Evolutionary conservation across 208 protist genomes (phyloP).

Genomic region (Leishmania braziliensis): DNA sequence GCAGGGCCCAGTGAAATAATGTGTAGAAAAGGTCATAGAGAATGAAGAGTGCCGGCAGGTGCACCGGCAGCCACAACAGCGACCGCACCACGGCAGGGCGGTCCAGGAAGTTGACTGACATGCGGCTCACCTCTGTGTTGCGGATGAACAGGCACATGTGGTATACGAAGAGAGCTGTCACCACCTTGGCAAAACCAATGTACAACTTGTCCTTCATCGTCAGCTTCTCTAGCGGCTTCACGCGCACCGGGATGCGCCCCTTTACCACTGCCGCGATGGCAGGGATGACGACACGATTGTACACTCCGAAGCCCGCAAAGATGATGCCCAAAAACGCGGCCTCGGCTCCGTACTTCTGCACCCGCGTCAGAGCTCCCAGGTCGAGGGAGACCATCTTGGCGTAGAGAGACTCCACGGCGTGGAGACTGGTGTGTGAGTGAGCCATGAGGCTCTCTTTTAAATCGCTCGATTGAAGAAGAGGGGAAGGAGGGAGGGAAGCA

Average conservation of each 20-base stretch:
- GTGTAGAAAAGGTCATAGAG: slow-evolving; percentile 94
- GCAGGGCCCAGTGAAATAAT: slow-evolving; percentile 86
- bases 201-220: slow-evolving; percentile 57
- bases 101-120: slow-evolving; percentile 45
- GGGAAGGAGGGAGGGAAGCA: background rate
- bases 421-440: background rate
- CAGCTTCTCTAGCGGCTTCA: slow-evolving; percentile 48
- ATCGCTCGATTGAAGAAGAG: background rate
- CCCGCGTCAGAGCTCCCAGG: slow-evolving; percentile 14
- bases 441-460: too few relatives aligned
- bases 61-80: slow-evolving; percentile 57
- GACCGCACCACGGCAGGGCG: slow-evolving; percentile 26
- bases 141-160: slow-evolving; percentile 57
- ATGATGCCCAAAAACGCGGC: slow-evolving; percentile 44
- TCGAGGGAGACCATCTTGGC: slow-evolving; percentile 4
- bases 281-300: slow-evolving; percentile 58
- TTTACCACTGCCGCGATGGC: slow-evolving; percentile 39
- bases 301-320: slow-evolving; percentile 65
- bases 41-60: slow-evolving; percentile 67
- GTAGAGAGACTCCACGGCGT: slow-evolving; percentile 9
- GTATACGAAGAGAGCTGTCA: slow-evolving; percentile 71
- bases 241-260: slow-evolving; percentile 42
- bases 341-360: slow-evolving; percentile 27
- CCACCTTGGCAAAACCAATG: slow-evolving; percentile 54
- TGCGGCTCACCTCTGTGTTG: slow-evolving; percentile 48